Evolutionary conservation across 2,329 filamentous ascomycete species (phyloP), one percentile per base, ranked within the genome.

Genomic region (Anthostomella pinea): DNA sequence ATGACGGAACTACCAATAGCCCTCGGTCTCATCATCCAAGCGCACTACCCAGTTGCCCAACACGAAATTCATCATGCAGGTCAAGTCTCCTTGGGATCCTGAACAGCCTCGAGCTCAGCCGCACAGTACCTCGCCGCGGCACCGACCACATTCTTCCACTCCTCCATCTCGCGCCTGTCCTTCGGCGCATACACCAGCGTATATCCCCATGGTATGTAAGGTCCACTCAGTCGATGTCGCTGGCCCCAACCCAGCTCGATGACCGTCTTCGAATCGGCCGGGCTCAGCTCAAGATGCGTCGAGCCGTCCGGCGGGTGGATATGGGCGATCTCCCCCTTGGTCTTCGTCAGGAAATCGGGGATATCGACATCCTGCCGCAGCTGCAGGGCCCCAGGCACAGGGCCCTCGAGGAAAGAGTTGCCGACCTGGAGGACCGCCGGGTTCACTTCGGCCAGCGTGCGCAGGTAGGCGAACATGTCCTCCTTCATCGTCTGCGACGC

Each of bases 111-210:
- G n/a, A n/a, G n/a, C n/a, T n/a, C n/a, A n/a, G n/a, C n/a, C n/a
- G n/a, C n/a, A n/a, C n/a, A n/a, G n/a, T n/a, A n/a, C n/a, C n/a
- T n/a, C n/a, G n/a, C 19, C 27, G 22, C 8, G 20, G 28, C 28
- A n/a, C 6, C 11, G 4, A 16, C 23, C 9, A 32, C 14, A 13
- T 7, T 20, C 25, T 35, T 46, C 57, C 60, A 60, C 3, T 58
- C 37, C 10, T 44, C 45, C 14, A 64, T 43, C 49, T 68, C 66
- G 2, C 32, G 51, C 3, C 59, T 58, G 13, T 64, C 50, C 15
- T 65, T 52, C 16, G 64, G 65, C 15, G 63, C 64, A 30, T 68
- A 69, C 1, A 69, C 31, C 39, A 69, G 38, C 25, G 67, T 46
- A 37, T 61, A 68, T 3, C 51, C 48, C 46, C 54, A 56, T 6